Evolutionary conservation across 441 rosid species (phyloP).

Genomic region (Eruca vesicaria): DNA sequence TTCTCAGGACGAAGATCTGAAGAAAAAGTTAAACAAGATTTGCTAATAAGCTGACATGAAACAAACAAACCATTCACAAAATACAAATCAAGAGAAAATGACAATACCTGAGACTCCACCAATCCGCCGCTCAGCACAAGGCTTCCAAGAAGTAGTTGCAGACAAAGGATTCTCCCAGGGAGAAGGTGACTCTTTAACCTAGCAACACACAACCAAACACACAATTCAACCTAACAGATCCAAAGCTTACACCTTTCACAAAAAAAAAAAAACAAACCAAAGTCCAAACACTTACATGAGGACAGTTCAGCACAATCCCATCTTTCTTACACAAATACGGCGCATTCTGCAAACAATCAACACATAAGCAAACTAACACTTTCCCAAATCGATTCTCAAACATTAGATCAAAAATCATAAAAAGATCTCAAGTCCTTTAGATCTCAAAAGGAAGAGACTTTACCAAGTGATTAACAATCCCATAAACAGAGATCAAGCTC

Average conservation of each 20-base stretch:
- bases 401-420: too few relatives aligned
- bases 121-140: slow-evolving; percentile 86
- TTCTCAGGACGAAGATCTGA: slow-evolving; percentile 91
- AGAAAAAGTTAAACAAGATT: slow-evolving; percentile 15
- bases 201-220: slow-evolving; percentile 12
- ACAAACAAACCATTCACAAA: background rate
- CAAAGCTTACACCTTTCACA: slow-evolving; percentile 14
- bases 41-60: slow-evolving; percentile 5
- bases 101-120: slow-evolving; percentile 76
- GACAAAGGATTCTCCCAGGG: slow-evolving; percentile 97
- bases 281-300: slow-evolving; percentile 59
- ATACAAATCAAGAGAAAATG: background rate
- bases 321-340: slow-evolving; percentile 93
- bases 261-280: slow-evolving; percentile 4
- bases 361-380: background rate
- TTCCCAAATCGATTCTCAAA: background rate
- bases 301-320: slow-evolving; percentile 95
- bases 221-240: background rate
- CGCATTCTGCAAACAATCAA: slow-evolving; percentile 49
- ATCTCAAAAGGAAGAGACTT: slow-evolving; percentile 36
- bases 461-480: slow-evolving; percentile 70
- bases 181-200: slow-evolving; percentile 94
- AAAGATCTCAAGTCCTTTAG: slow-evolving; percentile 22
- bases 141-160: slow-evolving; percentile 98
- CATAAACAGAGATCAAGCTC: slow-evolving; percentile 67